Conservation (phyloP, 2,329 filamentous ascomycete species). For the Pseudonectria foliicola region DNA sequence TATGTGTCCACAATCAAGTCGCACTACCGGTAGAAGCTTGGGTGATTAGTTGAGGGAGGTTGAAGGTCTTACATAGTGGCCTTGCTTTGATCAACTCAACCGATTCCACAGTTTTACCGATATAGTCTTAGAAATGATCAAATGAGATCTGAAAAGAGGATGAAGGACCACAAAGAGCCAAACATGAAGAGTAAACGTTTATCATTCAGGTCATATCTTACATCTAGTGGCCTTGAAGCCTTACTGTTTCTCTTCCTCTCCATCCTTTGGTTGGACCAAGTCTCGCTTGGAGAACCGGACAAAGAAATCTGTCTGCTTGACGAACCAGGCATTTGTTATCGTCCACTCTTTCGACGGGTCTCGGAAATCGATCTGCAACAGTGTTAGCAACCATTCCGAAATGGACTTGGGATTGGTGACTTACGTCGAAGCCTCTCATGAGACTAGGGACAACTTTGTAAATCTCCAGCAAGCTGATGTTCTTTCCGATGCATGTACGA, state of each 20-base stretch:
- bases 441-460: constrained; percentile 52
- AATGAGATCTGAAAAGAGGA: too few relatives aligned
- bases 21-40: too few relatives aligned
- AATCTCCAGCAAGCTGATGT: constrained; percentile 55
- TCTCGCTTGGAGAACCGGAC: constrained; percentile 37
- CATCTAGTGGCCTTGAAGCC: too few relatives aligned
- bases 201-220: too few relatives aligned
- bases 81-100: too few relatives aligned
- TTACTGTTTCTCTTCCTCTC: constrained; percentile 3
- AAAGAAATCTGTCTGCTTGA: constrained; percentile 52
- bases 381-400: constrained; percentile 1
- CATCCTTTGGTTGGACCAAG: constrained; percentile 30
- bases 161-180: too few relatives aligned
- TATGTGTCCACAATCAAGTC: too few relatives aligned
- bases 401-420: fast-evolving
- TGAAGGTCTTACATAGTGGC: too few relatives aligned
- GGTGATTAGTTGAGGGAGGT: too few relatives aligned
- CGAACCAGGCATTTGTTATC: constrained; percentile 56
- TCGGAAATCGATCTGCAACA: constrained; percentile 42
- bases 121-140: too few relatives aligned
- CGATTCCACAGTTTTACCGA: too few relatives aligned
- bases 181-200: too few relatives aligned
- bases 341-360: constrained; percentile 50
- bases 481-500: constrained; percentile 64
- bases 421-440: constrained; percentile 17